Percentiles rank a stretch among this genome's conserved stretches.
Conservation (phyloP, 352 stramenopile genomes). For the Pythium rhizo-oryzae region DNA sequence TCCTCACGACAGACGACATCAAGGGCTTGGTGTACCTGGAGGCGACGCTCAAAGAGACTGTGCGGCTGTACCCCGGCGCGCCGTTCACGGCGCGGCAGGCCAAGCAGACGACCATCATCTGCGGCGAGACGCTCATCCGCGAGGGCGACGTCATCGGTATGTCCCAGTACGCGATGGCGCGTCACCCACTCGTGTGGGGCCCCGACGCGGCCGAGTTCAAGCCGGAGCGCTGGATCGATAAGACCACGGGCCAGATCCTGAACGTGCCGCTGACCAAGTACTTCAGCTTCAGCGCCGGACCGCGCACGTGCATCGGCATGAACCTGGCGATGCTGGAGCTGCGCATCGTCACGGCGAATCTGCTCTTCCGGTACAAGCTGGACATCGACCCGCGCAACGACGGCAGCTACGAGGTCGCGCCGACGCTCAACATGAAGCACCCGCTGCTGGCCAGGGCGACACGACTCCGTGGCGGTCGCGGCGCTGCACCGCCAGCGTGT, state of each 20-base stretch:
- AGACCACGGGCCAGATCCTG: conserved; percentile 3
- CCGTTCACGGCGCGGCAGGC: conserved; percentile 53
- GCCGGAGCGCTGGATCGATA: conserved; percentile 60
- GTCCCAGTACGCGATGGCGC: conserved; percentile 35
- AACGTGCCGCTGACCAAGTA: conserved; percentile 29
- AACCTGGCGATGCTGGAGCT: conserved; percentile 42
- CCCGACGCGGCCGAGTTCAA: conserved; percentile 58
- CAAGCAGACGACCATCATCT: conserved; percentile 49
- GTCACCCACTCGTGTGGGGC: conserved; percentile 44
- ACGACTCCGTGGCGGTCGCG: neutral
- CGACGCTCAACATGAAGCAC: conserved; percentile 25
- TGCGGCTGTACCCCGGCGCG: conserved; percentile 67
- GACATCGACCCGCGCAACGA: conserved; percentile 17
- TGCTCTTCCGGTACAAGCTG: conserved; percentile 20
- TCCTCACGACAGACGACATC: conserved; percentile 50
- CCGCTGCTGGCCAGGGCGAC: conserved; percentile 15
- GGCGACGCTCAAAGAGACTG: conserved; percentile 58
- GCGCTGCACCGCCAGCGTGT: too few species aligned
- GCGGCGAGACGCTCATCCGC: conserved; percentile 28
- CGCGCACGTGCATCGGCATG: conserved; percentile 41
- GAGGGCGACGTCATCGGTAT: conserved; percentile 33
- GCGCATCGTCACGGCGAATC: conserved; percentile 29
- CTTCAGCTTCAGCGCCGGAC: conserved; percentile 37
- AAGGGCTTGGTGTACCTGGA: conserved; percentile 60
- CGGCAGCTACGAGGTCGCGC: neutral